Conservation (phyloP, 2,329 filamentous ascomycete species). For the Pezicula radicicola region DNA sequence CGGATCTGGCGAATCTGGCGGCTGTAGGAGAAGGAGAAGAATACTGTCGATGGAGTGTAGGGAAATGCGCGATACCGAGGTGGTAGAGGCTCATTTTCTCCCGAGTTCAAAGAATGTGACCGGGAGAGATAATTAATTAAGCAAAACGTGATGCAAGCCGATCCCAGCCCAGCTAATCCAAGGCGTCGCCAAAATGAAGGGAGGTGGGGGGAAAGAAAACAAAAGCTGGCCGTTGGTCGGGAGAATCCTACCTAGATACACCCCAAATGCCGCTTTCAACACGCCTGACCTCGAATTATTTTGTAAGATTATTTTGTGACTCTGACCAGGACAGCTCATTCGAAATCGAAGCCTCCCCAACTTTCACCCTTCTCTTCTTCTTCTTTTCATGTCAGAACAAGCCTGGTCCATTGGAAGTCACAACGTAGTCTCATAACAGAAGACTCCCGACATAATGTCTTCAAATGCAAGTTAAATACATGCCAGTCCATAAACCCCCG, state of each 20-base stretch:
- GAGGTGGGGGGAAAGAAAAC: too few species aligned
- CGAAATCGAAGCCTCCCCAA: neutral
- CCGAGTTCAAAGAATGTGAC: neutral
- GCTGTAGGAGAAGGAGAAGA: constrained; percentile 18
- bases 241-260: too few species aligned
- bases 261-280: too few species aligned
- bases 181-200: too few species aligned
- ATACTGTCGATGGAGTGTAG: constrained; percentile 22
- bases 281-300: too few species aligned
- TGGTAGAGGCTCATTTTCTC: constrained; percentile 22
- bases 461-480: constrained; percentile 20
- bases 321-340: neutral
- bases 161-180: too few species aligned
- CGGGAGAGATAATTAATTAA: too few species aligned
- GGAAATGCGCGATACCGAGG: constrained; percentile 21
- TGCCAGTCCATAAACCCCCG: constrained; percentile 13
- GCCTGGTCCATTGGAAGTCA: constrained; percentile 1
- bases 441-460: constrained; percentile 16
- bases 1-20: constrained; percentile 1
- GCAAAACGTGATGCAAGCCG: neutral
- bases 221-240: too few species aligned
- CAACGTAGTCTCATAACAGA: neutral
- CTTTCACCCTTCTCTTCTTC: neutral
- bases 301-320: too few species aligned
- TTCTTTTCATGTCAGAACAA: constrained; percentile 2